Evolutionary conservation across 106 monocot species (phyloP), one percentile per base, ranked within the genome.

Genomic region (Dioscorea zingiberensis): DNA sequence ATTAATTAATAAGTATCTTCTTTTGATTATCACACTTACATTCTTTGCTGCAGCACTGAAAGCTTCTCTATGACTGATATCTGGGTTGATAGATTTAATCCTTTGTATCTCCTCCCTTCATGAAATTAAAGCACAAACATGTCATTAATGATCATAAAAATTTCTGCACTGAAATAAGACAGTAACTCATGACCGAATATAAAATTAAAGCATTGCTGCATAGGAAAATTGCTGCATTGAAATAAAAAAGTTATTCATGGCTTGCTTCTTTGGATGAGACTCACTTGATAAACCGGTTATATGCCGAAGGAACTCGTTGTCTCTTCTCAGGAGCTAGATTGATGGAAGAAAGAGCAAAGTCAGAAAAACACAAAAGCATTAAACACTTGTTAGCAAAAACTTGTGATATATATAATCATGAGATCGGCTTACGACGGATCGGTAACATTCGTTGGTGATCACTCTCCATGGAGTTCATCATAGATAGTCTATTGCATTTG

Each of bases 21-120:
- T 8, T 38, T 51, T 16, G 7, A 51, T 51, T 19, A 18, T 19
- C 19, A 19, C 12, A 71, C 85, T 85, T 73, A 88, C 85, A 74
- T 94, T 94, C 77, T 94, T 94, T 65, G 94, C 94, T 55, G 94
- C 94, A 30, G 90, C 76, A 58, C 94, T 90, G 69, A 94, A 94
- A 23, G 94, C 94, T 80, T 94, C 94, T 51, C 78, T 87, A 51
- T 94, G 94, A 73, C 84, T 94, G 57, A 94, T 94, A 7, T 89
- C 89, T 18, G 94, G 94, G 78, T 94, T 94, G 54, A 67, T 82
- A 14, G 94, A 77, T 71, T 94, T 94, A 60, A 94, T 87, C 77
- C 94, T 86, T 78, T 85, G 87, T 61, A 94, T 94, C 71, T 94
- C 94, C 65, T 94, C 94, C 66, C 94, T 94, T 24, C 27, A 23